These are phyloP conservation scores for Chlamydomonas incerta DNA, from an alignment of 139 green algal species.

Conservation along the genomic window DNA sequence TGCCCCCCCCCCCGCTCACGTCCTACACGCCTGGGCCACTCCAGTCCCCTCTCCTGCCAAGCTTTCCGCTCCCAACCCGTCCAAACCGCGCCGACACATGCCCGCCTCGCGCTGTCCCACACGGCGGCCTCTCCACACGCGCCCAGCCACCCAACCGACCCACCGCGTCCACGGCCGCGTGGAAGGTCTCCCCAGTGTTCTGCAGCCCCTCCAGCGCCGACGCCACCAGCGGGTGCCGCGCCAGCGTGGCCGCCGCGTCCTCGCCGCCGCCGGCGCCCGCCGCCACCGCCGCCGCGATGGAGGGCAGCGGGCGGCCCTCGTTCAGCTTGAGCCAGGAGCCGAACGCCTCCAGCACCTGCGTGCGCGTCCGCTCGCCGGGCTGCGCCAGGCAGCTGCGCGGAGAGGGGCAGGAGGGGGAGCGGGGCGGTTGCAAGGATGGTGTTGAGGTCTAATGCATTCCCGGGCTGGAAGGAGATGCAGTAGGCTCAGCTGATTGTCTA, in stretches of 20 bases:
- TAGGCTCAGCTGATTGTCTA: too few relatives aligned
- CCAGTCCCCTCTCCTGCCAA: too few relatives aligned
- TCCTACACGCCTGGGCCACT: too few relatives aligned
- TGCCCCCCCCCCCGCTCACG: too few relatives aligned
- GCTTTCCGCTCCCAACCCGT: too few relatives aligned
- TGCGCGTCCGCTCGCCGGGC: slow-evolving; percentile 46
- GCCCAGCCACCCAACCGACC: slow-evolving; percentile 14
- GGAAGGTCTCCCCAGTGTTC: slow-evolving; percentile 71
- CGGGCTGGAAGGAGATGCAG: too few relatives aligned
- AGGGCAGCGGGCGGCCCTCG: slow-evolving; percentile 40
- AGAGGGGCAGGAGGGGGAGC: too few relatives aligned
- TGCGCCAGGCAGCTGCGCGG: slow-evolving; percentile 49
- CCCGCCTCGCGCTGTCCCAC: too few relatives aligned
- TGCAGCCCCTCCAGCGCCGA: slow-evolving; percentile 77
- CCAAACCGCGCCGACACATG: too few relatives aligned
- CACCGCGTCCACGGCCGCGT: slow-evolving; percentile 83
- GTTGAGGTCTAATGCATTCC: too few relatives aligned
- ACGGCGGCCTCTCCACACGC: too few relatives aligned
- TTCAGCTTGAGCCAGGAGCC: slow-evolving; percentile 82
- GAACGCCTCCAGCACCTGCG: slow-evolving; percentile 82
- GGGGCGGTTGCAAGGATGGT: too few relatives aligned
- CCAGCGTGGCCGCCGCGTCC: slow-evolving; percentile 30
- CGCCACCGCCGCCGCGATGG: slow-evolving; percentile 21
- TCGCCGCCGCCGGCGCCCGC: slow-evolving; percentile 13
- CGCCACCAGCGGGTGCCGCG: slow-evolving; percentile 61